A percentile compares a stretch with the other conserved stretches of the same genome.
phyloP scores from a whole-genome alignment of 495 filamentous ascomycete species.

The Penicillium crystallinum region DNA sequence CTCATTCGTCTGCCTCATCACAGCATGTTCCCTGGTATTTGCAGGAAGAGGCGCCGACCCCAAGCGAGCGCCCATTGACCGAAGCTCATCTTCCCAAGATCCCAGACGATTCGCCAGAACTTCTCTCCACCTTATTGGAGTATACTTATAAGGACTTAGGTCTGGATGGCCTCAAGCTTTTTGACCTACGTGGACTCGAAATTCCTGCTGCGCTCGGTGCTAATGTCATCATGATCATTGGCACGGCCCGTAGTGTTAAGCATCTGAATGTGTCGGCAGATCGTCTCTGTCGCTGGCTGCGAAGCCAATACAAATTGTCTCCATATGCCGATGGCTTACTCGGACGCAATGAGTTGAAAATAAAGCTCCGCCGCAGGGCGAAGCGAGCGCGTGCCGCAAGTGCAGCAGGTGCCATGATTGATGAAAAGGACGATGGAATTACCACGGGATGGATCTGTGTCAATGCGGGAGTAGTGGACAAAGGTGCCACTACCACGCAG shows the following conservation, averaged over 20 bases:
- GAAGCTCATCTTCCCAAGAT: slow-evolving; percentile 68
- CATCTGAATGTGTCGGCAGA: slow-evolving; percentile 92
- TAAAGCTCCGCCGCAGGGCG: slow-evolving; percentile 73
- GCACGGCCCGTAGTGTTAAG: slow-evolving; percentile 87
- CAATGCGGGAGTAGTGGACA: slow-evolving; percentile 68
- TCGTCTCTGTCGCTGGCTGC: slow-evolving; percentile 78
- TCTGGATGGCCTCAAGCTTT: slow-evolving; percentile 66
- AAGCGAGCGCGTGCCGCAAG: slow-evolving; percentile 71
- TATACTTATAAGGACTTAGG: slow-evolving; percentile 77
- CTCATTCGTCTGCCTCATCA: slow-evolving; percentile 3
- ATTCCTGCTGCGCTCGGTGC: slow-evolving; percentile 82
- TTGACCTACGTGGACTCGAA: slow-evolving; percentile 79
- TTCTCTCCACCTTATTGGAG: slow-evolving; percentile 68
- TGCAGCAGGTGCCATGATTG: slow-evolving; percentile 43
- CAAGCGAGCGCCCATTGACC: slow-evolving; percentile 48
- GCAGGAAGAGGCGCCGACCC: slow-evolving; percentile 53
- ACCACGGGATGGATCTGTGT: slow-evolving; percentile 95
- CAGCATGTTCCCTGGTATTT: slow-evolving; percentile 76
- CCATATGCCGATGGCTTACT: slow-evolving; percentile 84
- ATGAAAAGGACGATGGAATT: slow-evolving; percentile 70
- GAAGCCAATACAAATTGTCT: slow-evolving; percentile 60
- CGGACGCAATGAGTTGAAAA: slow-evolving; percentile 85
- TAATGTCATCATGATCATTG: slow-evolving; percentile 86
- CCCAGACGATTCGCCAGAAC: slow-evolving; percentile 64
- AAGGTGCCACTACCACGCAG: slow-evolving; percentile 32